Percentiles rank a stretch among this genome's conserved stretches.
Conservation (phyloP, 2,329 filamentous ascomycete species). For the Fusarium albosuccineum region DNA sequence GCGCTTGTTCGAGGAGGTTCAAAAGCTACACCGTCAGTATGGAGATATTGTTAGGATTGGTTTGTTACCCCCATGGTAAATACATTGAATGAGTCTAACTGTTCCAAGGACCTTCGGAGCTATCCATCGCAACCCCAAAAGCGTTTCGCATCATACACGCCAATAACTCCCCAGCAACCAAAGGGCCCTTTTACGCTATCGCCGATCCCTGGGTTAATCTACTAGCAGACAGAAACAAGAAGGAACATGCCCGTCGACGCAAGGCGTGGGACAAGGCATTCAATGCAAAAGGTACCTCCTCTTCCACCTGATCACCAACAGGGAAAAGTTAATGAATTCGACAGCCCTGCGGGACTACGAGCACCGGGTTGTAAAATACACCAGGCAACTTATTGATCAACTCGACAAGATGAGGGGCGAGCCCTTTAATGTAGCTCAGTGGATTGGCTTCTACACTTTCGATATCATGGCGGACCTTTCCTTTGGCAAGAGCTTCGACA, state of each 20-base stretch:
- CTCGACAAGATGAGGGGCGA: background rate
- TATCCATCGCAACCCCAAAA: slow-evolving; percentile 5
- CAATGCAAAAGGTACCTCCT: background rate
- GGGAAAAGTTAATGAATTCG: fast-evolving
- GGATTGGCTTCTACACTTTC: slow-evolving; percentile 33
- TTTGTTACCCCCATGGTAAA: background rate
- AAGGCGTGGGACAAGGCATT: slow-evolving; percentile 8
- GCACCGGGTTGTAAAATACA: slow-evolving; percentile 20
- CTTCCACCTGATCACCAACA: background rate
- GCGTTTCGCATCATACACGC: background rate
- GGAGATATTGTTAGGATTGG: slow-evolving; percentile 16
- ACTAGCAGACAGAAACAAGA: background rate
- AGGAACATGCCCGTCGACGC: slow-evolving; percentile 1
- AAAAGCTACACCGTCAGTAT: slow-evolving; percentile 1
- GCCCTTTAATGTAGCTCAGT: background rate
- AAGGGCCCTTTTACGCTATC: slow-evolving; percentile 8
- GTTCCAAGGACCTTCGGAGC: slow-evolving; percentile 1
- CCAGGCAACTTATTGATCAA: slow-evolving; percentile 1
- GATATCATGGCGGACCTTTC: slow-evolving; percentile 36
- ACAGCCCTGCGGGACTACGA: slow-evolving; percentile 29
- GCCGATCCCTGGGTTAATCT: background rate
- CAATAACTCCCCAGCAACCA: background rate
- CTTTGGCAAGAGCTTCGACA: slow-evolving; percentile 32
- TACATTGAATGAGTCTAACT: background rate
- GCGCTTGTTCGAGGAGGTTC: slow-evolving; percentile 2